These are phyloP conservation scores for Fusarium praegraminearum DNA, from an alignment of 2,329 filamentous ascomycete genomes.

Conservation along the genomic window DNA sequence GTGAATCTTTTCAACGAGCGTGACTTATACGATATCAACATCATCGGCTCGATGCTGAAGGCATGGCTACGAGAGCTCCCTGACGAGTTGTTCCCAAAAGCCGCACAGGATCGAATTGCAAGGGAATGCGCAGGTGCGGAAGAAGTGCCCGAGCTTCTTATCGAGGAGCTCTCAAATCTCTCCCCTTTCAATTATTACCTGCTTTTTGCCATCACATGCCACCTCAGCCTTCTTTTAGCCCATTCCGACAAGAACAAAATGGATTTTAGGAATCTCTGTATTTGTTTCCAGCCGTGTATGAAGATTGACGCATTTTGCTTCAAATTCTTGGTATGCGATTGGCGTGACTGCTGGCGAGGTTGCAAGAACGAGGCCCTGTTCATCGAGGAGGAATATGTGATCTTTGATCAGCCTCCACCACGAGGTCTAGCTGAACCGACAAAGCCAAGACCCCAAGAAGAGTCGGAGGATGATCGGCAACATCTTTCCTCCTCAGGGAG, in stretches of 20 bases:
- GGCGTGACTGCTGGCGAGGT: slow-evolving; percentile 97
- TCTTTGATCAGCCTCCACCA: slow-evolving; percentile 70
- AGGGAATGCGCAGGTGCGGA: slow-evolving; percentile 83
- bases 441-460: slow-evolving; percentile 45
- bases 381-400: slow-evolving; percentile 75
- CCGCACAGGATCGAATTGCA: slow-evolving; percentile 81
- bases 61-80: slow-evolving; percentile 96
- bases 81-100: slow-evolving; percentile 91
- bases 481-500: slow-evolving; percentile 72
- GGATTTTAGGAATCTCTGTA: slow-evolving; percentile 95
- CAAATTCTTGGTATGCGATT: slow-evolving; percentile 93
- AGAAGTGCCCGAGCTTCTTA: slow-evolving; percentile 83
- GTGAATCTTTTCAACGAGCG: slow-evolving; percentile 90
- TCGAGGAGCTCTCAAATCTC: slow-evolving; percentile 93
- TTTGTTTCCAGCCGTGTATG: slow-evolving; percentile 97
- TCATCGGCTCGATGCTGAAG: slow-evolving; percentile 95
- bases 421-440: slow-evolving; percentile 58
- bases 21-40: slow-evolving; percentile 95
- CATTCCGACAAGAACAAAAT: slow-evolving; percentile 98
- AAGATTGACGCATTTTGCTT: slow-evolving; percentile 96
- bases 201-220: slow-evolving; percentile 96
- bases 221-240: slow-evolving; percentile 89
- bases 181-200: slow-evolving; percentile 98
- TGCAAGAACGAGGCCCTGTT: slow-evolving; percentile 90
- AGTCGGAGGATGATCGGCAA: slow-evolving; percentile 42